Conservation (phyloP, 345 rosid species). For the Dimocarpus longan region DNA sequence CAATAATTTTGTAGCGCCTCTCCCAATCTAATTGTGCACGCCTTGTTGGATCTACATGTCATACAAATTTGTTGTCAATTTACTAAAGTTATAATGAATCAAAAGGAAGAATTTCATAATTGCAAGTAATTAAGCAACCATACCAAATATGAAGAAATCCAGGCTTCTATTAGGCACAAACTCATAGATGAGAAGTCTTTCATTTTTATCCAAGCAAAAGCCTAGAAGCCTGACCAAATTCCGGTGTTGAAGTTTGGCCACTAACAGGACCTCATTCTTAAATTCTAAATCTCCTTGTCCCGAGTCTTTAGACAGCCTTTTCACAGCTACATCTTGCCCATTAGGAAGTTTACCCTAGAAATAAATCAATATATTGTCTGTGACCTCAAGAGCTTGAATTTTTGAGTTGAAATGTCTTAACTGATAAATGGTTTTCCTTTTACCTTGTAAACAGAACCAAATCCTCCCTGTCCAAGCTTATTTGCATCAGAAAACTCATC, state of each 20-base stretch:
- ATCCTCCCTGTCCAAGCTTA: slow-evolving; percentile 55
- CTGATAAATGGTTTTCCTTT: not conserved
- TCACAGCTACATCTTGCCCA: slow-evolving; percentile 40
- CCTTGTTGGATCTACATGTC: slow-evolving; percentile 26
- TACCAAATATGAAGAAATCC: slow-evolving; percentile 45
- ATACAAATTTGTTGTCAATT: not conserved
- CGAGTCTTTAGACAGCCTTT: slow-evolving; percentile 35
- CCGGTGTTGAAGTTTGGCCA: slow-evolving; percentile 47
- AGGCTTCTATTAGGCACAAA: slow-evolving; percentile 44
- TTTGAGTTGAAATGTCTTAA: not conserved
- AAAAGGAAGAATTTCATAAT: not conserved
- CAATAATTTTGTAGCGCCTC: slow-evolving; percentile 39
- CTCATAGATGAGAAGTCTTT: slow-evolving; percentile 49
- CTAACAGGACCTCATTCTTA: slow-evolving; percentile 40
- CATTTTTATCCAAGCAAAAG: slow-evolving; percentile 37
- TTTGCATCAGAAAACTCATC: slow-evolving; percentile 40
- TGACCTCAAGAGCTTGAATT: not conserved
- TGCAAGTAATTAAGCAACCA: not conserved
- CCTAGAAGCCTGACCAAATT: slow-evolving; percentile 47
- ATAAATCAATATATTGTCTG: not conserved
- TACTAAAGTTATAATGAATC: not conserved
- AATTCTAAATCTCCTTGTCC: slow-evolving; percentile 48
- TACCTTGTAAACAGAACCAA: slow-evolving; percentile 54
- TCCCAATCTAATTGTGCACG: slow-evolving; percentile 25
- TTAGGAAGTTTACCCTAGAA: slow-evolving; percentile 31